A percentile compares a stretch with the other conserved stretches of the same genome.
These are phyloP conservation scores for Rosa rugosa DNA, from an alignment of 306 rosid species.

Conservation along the genomic window DNA sequence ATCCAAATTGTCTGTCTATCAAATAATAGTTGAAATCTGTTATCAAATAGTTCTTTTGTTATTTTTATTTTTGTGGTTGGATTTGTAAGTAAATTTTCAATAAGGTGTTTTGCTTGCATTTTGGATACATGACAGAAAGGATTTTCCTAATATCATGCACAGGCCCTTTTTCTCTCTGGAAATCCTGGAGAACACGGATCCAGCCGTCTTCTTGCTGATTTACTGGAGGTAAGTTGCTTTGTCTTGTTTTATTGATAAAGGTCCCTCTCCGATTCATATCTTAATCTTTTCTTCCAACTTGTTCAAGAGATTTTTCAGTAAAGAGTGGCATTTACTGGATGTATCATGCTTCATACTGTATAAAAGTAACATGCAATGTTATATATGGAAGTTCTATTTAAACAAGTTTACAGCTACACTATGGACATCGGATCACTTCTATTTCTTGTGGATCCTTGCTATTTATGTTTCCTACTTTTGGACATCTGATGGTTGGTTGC, in stretches of 20 bases:
- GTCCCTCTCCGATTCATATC: background rate
- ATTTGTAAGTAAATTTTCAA: slow-evolving; percentile 6
- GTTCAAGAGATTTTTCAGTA: background rate
- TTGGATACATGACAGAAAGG: slow-evolving; percentile 12
- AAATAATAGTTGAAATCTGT: too few species aligned
- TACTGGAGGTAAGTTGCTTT: slow-evolving; percentile 66
- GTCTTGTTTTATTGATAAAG: background rate
- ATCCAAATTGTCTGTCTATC: background rate
- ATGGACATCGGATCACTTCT: background rate
- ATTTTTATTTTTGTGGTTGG: background rate
- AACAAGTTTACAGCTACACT: background rate
- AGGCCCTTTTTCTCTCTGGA: slow-evolving; percentile 79
- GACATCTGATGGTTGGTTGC: slow-evolving; percentile 4
- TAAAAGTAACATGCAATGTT: background rate
- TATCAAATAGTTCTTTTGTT: background rate
- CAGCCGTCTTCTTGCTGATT: slow-evolving; percentile 61
- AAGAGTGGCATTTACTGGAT: background rate
- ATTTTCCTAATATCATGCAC: slow-evolving; percentile 25
- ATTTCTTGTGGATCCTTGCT: background rate
- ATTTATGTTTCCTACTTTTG: background rate
- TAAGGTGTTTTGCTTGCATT: slow-evolving; percentile 3
- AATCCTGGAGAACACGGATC: slow-evolving; percentile 49
- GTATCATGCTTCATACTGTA: background rate
- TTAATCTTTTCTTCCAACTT: background rate
- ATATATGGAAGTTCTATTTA: background rate